phyloP scores from a whole-genome alignment of 345 rosid species.

The Linum lewisii region DNA sequence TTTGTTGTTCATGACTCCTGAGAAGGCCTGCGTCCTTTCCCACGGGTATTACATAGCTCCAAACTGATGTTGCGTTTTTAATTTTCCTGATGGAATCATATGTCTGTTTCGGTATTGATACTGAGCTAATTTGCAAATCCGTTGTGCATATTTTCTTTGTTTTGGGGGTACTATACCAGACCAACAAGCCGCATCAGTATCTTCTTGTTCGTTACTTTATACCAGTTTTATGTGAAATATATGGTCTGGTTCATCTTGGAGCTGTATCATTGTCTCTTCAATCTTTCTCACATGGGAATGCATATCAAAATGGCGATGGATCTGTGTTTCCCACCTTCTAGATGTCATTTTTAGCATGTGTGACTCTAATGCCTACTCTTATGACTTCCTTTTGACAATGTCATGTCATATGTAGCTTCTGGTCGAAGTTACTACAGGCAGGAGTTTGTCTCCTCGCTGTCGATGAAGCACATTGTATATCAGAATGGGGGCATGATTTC shows the following conservation, averaged over 20 bases:
- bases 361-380: background rate
- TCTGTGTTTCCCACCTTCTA: background rate
- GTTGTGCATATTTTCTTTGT: background rate
- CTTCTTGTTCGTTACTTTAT: background rate
- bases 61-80: background rate
- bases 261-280: background rate
- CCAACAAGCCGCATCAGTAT: too few species aligned
- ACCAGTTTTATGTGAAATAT: background rate
- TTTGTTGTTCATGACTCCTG: slow-evolving; percentile 37
- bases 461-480: slow-evolving; percentile 48
- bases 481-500: slow-evolving; percentile 50
- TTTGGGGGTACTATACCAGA: too few species aligned
- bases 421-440: slow-evolving; percentile 29
- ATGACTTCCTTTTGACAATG: background rate
- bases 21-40: slow-evolving; percentile 33
- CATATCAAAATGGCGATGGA: background rate
- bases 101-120: background rate
- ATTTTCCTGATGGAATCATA: background rate
- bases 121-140: too few species aligned
- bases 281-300: background rate
- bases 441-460: slow-evolving; percentile 38
- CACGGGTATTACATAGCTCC: slow-evolving; percentile 18
- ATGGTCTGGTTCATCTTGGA: background rate
- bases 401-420: slow-evolving; percentile 25
- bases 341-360: background rate